phyloP scores from a whole-genome alignment of 305 asterid genomes.

The Fraxinus sp. region DNA sequence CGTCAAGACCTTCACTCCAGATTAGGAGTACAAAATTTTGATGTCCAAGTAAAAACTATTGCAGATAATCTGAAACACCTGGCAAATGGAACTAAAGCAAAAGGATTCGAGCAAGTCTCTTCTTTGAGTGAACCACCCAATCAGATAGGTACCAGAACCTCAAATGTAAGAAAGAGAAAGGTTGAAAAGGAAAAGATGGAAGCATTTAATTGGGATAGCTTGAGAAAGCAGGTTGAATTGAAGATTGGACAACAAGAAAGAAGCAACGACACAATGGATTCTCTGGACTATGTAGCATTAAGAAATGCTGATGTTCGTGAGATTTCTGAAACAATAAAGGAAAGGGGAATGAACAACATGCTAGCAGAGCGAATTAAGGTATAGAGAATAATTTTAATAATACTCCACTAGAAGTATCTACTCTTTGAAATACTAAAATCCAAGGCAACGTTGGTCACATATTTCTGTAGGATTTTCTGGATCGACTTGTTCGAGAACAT shows the following conservation, averaged over 20 bases:
- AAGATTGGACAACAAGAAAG: constrained; percentile 31
- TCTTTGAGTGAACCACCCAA: constrained; percentile 31
- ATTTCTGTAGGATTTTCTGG: constrained; percentile 75
- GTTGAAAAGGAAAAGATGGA: constrained; percentile 23
- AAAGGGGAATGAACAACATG: constrained; percentile 95
- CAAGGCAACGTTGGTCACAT: constrained; percentile 17
- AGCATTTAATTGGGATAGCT: constrained; percentile 46
- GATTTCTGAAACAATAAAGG: constrained; percentile 76
- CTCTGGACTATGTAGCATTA: constrained; percentile 78
- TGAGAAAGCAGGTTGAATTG: constrained; percentile 37
- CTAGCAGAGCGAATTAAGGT: constrained; percentile 94
- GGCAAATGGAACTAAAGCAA: constrained; percentile 23
- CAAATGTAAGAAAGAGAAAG: constrained; percentile 38
- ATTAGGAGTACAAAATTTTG: constrained; percentile 9
- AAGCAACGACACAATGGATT: constrained; percentile 62
- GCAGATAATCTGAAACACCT: constrained; percentile 28
- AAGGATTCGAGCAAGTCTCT: constrained; percentile 36
- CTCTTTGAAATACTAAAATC: constrained; percentile 1
- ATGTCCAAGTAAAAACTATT: constrained; percentile 14
- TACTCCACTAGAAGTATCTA: constrained; percentile 3
- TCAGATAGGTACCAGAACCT: constrained; percentile 25
- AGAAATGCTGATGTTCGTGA: constrained; percentile 60
- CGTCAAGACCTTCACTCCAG: constrained; percentile 5
- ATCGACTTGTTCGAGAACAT: constrained; percentile 74
- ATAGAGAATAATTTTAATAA: constrained; percentile 1